Evolutionary conservation across 805 yeast genomes (phyloP).

Genomic region (Teunomyces cretensis): DNA sequence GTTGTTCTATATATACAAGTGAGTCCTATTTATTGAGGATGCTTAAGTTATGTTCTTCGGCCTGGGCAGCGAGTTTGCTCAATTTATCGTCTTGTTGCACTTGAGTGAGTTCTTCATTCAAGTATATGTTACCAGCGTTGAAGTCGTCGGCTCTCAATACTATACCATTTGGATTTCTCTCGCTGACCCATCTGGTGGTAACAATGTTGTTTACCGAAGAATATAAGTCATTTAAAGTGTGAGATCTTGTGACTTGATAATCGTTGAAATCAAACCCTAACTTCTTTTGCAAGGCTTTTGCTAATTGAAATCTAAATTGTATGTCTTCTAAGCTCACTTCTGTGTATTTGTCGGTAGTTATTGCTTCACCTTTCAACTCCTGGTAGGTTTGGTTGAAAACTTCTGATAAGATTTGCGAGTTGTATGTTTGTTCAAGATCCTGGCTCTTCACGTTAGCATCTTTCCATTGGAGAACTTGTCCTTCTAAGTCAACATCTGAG

Average conservation of each 20-base stretch:
- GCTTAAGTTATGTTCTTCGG: conserved; percentile 22
- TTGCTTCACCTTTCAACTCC: conserved; percentile 17
- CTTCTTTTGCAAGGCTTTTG: conserved; percentile 47
- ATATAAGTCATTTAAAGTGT: conserved; percentile 38
- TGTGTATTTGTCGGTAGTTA: conserved; percentile 13
- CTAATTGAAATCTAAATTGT: conserved; percentile 45
- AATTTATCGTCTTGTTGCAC: conserved; percentile 45
- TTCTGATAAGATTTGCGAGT: conserved; percentile 21
- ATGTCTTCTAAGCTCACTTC: conserved; percentile 39
- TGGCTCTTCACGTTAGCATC: conserved; percentile 17
- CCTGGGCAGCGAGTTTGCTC: conserved; percentile 47
- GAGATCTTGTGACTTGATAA: conserved; percentile 41
- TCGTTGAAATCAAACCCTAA: conserved; percentile 59
- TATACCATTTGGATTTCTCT: conserved; percentile 74
- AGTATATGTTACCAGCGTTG: conserved; percentile 51
- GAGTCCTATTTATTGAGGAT: conserved; percentile 3
- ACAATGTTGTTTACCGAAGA: conserved; percentile 38
- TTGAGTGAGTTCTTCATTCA: conserved; percentile 51
- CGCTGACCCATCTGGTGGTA: conserved; percentile 48
- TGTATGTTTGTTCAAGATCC: conserved; percentile 30
- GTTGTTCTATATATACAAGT: conserved; percentile 8
- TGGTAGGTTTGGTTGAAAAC: conserved; percentile 27
- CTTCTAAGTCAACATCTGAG: conserved; percentile 32
- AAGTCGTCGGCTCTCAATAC: conserved; percentile 57
- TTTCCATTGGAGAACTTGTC: conserved; percentile 38